Conservation (phyloP, 2,329 filamentous ascomycete genomes). For the Aureobasidium leucospermi region DNA sequence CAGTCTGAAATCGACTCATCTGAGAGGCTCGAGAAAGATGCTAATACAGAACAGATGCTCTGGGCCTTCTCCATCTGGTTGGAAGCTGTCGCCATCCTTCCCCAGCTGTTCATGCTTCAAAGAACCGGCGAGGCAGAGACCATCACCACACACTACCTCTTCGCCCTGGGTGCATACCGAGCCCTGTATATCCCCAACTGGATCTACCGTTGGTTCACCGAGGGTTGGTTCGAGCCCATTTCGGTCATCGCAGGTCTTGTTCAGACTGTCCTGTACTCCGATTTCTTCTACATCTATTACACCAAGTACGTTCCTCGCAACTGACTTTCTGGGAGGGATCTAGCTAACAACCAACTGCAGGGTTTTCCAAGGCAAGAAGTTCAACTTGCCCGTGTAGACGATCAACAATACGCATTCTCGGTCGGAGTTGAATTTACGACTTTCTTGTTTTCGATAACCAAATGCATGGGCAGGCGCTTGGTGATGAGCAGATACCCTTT, state of each 20-base stretch:
- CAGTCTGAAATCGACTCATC: background rate
- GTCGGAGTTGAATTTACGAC: background rate
- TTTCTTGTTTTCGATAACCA: background rate
- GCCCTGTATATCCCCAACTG: constrained; percentile 98
- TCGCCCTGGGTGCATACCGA: constrained; percentile 83
- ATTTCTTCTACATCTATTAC: constrained; percentile 99
- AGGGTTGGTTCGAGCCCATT: constrained; percentile 77
- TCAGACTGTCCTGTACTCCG: constrained; percentile 92
- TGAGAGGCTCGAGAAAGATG: background rate
- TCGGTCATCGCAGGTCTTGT: constrained; percentile 82
- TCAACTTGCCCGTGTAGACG: constrained; percentile 44
- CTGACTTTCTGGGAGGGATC: constrained; percentile 15
- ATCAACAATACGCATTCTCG: background rate
- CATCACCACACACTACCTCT: constrained; percentile 98
- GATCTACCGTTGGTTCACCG: constrained; percentile 82
- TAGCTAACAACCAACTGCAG: constrained; percentile 22
- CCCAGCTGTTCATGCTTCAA: constrained; percentile 97
- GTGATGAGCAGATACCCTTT: background rate
- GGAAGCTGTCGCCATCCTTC: constrained; percentile 90
- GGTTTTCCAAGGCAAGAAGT: constrained; percentile 48
- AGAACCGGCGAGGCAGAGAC: constrained; percentile 96
- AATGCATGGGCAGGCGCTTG: background rate
- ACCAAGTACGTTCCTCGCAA: constrained; percentile 58
- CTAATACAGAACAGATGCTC: constrained; percentile 49
- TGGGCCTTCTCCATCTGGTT: constrained; percentile 99